Evolutionary conservation across 1,284 basidiomycete species (phyloP), one percentile per base, ranked within the genome.

Genomic region (Fomitopsis betulina): DNA sequence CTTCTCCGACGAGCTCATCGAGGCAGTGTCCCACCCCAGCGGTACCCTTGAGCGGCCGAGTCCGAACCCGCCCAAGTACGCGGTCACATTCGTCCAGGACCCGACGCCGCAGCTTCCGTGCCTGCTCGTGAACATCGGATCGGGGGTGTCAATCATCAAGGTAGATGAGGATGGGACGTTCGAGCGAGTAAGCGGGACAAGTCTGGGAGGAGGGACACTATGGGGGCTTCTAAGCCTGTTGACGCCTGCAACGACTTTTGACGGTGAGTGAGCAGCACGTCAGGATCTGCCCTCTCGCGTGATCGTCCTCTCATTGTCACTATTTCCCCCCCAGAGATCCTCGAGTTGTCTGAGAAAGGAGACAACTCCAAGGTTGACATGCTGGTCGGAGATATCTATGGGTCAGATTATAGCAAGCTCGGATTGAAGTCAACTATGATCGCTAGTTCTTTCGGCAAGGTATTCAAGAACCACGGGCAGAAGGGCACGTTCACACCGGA

Each of bases 311-410:
- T 50, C 57, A 57, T 47, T 47, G 45, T 30, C 23, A 8, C 33
- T n/a, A 25, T 40, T 5, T 43, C 56, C 25, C 59, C n/a, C 23
- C 53, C 76, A 97, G 96, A 99, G 74, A 99, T 99, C 96, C 79
- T 99, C 61, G 84, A 88, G 15, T 79, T 99, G 27, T 97, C 95
- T 0, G 96, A 98, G 73, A 75, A 84, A 68, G 97, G 97, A 42
- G 94, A 98, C 76, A 98, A 99, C 69, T 84, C 89, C 50, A 84
- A 84, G 7, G 96, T 99, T 32, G 97, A 99, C 74, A 99, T 99
- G 96, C 88, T 99, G 54, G 96, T 99, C 47, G 96, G 96, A 32
- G 97, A 99, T 77, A 99, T 99, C 65, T 99, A 99, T 71, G 96
- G 96, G 25, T 87, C 91, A 65, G 96, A 96, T 75, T 96, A 96